A percentile compares a stretch with the other conserved stretches of the same genome.
phyloP scores from a whole-genome alignment of 768 basidiomycete genomes.

The Cantharellus cinnabarinus region DNA sequence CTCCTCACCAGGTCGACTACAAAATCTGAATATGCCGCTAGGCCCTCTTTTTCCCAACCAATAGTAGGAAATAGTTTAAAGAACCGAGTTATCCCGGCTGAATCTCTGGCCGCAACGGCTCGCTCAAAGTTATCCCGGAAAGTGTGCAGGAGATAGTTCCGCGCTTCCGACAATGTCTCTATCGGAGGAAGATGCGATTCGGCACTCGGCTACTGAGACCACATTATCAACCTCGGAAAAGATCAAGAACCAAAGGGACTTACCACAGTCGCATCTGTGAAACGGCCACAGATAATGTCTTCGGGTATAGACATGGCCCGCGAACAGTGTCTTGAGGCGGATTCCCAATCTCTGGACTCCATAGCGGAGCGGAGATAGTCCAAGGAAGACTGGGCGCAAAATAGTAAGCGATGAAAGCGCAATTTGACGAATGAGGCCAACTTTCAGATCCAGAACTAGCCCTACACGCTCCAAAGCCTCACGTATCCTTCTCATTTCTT shows the following conservation, averaged over 20 bases:
- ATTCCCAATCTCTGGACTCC: conserved; percentile 81
- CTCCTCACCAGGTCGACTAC: conserved; percentile 77
- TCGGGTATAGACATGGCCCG: conserved; percentile 70
- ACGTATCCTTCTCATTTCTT: conserved; percentile 78
- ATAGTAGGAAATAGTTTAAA: conserved; percentile 96
- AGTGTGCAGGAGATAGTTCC: conserved; percentile 51
- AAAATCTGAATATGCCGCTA: conserved; percentile 82
- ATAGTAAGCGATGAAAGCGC: background rate
- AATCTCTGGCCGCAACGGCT: conserved; percentile 65
- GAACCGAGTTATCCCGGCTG: conserved; percentile 73
- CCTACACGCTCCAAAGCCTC: conserved; percentile 82
- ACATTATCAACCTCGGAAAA: conserved; percentile 1
- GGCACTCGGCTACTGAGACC: conserved; percentile 52
- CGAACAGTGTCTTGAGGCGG: conserved; percentile 76
- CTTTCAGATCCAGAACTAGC: conserved; percentile 92
- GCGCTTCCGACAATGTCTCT: conserved; percentile 57
- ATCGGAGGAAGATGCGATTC: conserved; percentile 71
- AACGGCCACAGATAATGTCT: conserved; percentile 60
- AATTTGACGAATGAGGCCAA: conserved; percentile 15
- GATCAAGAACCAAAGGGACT: conserved; percentile 14
- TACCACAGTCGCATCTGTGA: conserved; percentile 69
- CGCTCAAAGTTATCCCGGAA: conserved; percentile 66
- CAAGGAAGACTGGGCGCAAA: conserved; percentile 39
- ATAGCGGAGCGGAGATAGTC: conserved; percentile 38
- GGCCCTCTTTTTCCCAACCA: conserved; percentile 79